Base-by-base conservation (phyloP, 768 basidiomycete genomes). In the Kwoniella shandongensis region DNA sequence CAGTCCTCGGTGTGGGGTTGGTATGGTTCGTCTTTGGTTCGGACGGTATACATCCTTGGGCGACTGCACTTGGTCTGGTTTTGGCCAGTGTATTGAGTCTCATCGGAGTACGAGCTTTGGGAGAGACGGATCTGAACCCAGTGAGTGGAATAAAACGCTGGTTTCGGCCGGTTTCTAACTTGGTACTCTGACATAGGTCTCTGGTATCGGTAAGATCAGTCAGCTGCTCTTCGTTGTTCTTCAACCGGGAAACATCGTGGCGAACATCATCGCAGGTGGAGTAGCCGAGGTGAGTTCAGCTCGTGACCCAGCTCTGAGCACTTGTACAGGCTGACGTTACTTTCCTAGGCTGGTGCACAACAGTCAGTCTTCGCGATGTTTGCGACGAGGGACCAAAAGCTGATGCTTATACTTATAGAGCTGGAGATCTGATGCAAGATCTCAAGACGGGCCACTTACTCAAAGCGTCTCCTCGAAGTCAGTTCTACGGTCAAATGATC, bases 401-500 rank as follows among this genome's bases (percentile, higher is more conserved):
- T 58, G 47, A 65, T 53, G 22, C 35, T 41, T 36, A 20, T 26
- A 32, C 15, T 7, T 23, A 42, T 62, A 92, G 89, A 75, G 91
- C 93, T 6, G 94, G 92, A 15, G 94, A 98, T 73, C 83, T 97
- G 8, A 97, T 98, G 94, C 94, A 98, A 79, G 94, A 98, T 77
- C 80, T 98, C 57, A 98, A 98, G 79, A 96, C 94, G 2, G 94
- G 94, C 0, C 90, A 96, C 75, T 79, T 98, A n/a, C 83, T 90
- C 52, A 83, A 82, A 62, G 92, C 92, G 8, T 93, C 91, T 22
- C 94, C 94, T 44, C 81, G 90, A 66, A 90, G 91, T 1, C 94
- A 94, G 71, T 96, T 97, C 74, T 93, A 86, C 66, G 90, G 91
- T 8, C 76, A 98, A 75, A 80, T 98, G 46, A 86, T 97, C 53